Percentiles rank a stretch among this genome's conserved stretches.
Conservation (phyloP, 179 eudicot genomes). For the Sideroxylon spinosum region DNA sequence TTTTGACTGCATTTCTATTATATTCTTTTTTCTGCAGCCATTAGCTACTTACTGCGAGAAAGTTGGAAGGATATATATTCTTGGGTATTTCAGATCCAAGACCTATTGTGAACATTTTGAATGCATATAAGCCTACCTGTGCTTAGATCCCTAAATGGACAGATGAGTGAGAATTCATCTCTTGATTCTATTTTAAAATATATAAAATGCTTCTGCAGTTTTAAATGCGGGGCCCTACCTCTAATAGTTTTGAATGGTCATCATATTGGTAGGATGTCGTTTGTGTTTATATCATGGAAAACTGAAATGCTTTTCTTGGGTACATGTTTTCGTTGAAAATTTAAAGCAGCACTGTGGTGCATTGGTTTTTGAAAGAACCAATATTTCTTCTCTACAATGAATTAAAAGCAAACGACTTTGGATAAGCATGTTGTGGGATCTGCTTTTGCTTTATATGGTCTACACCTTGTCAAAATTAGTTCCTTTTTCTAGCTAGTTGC, state of each 20-base stretch:
- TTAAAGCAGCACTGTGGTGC: neutral
- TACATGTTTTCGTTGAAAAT: neutral
- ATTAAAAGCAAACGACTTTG: neutral
- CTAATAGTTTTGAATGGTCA: neutral
- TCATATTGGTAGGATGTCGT: neutral
- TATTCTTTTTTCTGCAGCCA: neutral
- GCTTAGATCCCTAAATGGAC: slow-evolving; percentile 2
- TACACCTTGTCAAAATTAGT: neutral
- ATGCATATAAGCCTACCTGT: neutral
- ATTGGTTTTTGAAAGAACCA: neutral
- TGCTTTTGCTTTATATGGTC: neutral
- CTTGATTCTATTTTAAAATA: neutral
- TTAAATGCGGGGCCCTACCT: neutral
- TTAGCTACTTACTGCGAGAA: neutral
- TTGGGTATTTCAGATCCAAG: neutral
- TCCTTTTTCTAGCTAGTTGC: neutral
- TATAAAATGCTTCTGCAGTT: neutral
- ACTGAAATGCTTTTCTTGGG: neutral
- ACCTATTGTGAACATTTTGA: neutral
- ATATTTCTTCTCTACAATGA: neutral
- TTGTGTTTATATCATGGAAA: neutral
- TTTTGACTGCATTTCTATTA: neutral
- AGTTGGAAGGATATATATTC: neutral
- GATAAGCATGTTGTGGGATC: neutral
- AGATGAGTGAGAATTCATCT: neutral